These are phyloP conservation scores for Vicia villosa DNA, from an alignment of 306 rosid genomes.

Conservation along the genomic window DNA sequence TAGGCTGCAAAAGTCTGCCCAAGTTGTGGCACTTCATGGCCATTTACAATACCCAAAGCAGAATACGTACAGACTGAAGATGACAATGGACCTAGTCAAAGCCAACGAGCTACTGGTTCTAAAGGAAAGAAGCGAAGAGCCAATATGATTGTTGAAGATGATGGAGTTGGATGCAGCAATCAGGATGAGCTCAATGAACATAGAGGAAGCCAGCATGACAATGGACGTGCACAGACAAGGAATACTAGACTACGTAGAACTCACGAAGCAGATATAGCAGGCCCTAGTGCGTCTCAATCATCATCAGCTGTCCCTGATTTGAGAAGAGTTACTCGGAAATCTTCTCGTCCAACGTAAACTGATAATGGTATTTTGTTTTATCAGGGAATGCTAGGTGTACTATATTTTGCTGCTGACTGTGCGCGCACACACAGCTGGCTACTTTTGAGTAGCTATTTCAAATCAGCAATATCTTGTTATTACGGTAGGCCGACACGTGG, in stretches of 20 bases:
- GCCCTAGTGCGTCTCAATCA: constrained; percentile 37
- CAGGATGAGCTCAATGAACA: constrained; percentile 43
- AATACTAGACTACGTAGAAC: constrained; percentile 11
- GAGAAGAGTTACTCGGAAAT: constrained; percentile 47
- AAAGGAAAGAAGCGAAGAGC: constrained; percentile 48
- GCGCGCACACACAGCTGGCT: background rate
- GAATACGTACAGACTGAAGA: constrained; percentile 50
- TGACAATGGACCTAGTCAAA: constrained; percentile 38
- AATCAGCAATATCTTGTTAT: constrained; percentile 10
- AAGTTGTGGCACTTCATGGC: constrained; percentile 68
- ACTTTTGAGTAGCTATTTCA: constrained; percentile 10
- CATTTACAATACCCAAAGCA: constrained; percentile 46
- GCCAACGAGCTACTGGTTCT: constrained; percentile 41
- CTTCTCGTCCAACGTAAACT: constrained; percentile 35
- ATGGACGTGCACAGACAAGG: constrained; percentile 8
- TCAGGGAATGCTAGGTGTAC: constrained; percentile 13
- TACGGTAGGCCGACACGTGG: constrained; percentile 5
- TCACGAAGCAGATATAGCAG: constrained; percentile 25
- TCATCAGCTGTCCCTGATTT: constrained; percentile 7
- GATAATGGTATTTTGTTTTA: background rate
- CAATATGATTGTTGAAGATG: constrained; percentile 28
- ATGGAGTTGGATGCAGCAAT: constrained; percentile 43
- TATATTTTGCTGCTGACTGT: background rate
- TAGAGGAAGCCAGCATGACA: constrained; percentile 35
- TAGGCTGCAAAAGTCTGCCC: constrained; percentile 70